These are phyloP conservation scores for Stereum hirsutum DNA, from an alignment of 1,284 basidiomycete species.

Conservation along the genomic window DNA sequence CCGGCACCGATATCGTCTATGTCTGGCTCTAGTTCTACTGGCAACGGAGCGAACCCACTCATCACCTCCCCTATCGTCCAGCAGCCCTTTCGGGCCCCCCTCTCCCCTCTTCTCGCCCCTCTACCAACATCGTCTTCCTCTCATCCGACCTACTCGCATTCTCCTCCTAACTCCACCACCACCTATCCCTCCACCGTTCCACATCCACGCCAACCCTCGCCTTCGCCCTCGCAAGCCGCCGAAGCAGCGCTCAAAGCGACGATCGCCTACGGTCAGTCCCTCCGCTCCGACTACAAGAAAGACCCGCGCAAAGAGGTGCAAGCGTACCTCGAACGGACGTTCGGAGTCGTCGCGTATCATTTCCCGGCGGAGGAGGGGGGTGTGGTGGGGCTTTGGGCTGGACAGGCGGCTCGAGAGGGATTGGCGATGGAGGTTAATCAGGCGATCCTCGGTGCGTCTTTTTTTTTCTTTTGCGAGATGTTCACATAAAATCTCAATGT, in stretches of 20 bases:
- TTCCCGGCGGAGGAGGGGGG: conserved; percentile 61
- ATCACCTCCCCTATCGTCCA: too few species aligned
- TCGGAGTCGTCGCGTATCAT: conserved; percentile 70
- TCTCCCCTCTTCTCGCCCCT: too few species aligned
- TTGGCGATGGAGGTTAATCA: conserved; percentile 74
- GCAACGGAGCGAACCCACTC: too few species aligned
- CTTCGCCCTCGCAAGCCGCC: conserved; percentile 15
- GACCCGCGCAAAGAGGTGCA: conserved; percentile 55
- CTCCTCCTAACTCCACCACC: too few species aligned
- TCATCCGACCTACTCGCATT: too few species aligned
- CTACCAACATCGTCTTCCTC: too few species aligned
- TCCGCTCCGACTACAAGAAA: conserved; percentile 57
- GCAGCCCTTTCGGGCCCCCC: too few species aligned
- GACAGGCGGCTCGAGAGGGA: conserved; percentile 50
- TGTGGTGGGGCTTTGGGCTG: conserved; percentile 53
- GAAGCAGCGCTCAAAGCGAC: conserved; percentile 52
- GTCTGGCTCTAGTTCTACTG: too few species aligned
- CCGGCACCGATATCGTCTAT: too few species aligned
- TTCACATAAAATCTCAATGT: conserved; percentile 2
- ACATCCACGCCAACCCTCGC: conserved; percentile 3
- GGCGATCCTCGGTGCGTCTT: conserved; percentile 64
- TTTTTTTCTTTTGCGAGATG: conserved; percentile 2
- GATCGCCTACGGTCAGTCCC: conserved; percentile 57
- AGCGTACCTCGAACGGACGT: conserved; percentile 58
- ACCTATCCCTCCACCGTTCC: neutral